Conservation (phyloP, 2,329 filamentous ascomycete genomes). For the Drechslerella coelobrocha region DNA sequence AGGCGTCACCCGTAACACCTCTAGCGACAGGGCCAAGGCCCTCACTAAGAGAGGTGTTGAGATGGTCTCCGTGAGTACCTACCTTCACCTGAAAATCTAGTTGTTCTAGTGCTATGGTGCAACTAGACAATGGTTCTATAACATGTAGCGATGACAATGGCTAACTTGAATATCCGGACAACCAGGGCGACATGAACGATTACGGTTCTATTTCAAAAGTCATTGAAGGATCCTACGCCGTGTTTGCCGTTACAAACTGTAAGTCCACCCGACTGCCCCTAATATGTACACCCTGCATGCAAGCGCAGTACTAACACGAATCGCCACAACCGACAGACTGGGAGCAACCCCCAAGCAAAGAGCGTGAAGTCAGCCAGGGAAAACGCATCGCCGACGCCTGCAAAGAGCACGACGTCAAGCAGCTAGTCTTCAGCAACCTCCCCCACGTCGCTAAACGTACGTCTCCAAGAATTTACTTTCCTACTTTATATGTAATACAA, state of each 20-base stretch:
- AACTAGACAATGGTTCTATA: background rate
- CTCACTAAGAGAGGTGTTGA: slow-evolving; percentile 60
- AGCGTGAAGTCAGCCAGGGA: slow-evolving; percentile 59
- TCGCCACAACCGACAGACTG: slow-evolving; percentile 35
- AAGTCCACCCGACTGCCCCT: background rate
- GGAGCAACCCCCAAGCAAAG: slow-evolving; percentile 46
- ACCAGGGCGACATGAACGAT: slow-evolving; percentile 60
- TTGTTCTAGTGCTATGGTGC: background rate
- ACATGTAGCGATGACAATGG: background rate
- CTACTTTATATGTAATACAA: background rate
- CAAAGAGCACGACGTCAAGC: slow-evolving; percentile 56
- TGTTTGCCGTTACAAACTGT: slow-evolving; percentile 52
- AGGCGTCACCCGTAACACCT: slow-evolving; percentile 62
- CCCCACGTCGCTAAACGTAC: slow-evolving; percentile 54
- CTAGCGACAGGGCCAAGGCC: slow-evolving; percentile 59
- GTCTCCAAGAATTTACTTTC: background rate
- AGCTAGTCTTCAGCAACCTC: slow-evolving; percentile 57
- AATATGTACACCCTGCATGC: background rate
- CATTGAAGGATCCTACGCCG: slow-evolving; percentile 60
- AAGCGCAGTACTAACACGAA: slow-evolving; percentile 17
- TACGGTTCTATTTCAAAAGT: slow-evolving; percentile 57
- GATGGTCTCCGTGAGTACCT: slow-evolving; percentile 56
- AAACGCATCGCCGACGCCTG: slow-evolving; percentile 63
- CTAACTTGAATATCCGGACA: background rate
- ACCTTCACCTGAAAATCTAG: background rate